Evolutionary conservation across 805 yeast genomes (phyloP).

Genomic region (Maudiozyma barnettii): DNA sequence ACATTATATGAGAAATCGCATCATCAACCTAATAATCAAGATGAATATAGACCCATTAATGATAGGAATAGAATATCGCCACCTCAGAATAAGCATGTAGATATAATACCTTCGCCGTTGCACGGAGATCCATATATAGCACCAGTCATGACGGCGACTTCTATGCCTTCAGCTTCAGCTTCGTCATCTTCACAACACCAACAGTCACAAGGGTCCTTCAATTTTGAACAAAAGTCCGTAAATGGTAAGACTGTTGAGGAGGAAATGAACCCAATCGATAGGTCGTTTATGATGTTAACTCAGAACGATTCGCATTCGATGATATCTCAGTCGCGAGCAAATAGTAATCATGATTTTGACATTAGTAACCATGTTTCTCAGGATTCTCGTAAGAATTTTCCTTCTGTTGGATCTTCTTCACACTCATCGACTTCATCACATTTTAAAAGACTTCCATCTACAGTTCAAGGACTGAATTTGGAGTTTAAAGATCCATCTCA

Average conservation of each 20-base stretch:
- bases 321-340: neutral
- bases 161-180: no score
- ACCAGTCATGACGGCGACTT: neutral
- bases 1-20: no score
- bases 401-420: neutral
- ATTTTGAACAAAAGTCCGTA: neutral
- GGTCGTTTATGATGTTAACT: constrained; percentile 25
- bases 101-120: no score
- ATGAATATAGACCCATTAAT: no score
- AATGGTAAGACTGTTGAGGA: neutral
- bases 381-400: neutral
- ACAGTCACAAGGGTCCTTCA: neutral
- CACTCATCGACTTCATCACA: neutral
- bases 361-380: neutral
- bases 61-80: neutral
- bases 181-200: neutral
- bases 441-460: neutral
- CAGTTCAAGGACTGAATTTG: neutral
- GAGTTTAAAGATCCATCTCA: neutral
- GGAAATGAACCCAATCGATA: constrained; percentile 23
- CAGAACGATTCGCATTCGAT: constrained; percentile 13
- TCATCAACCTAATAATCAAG: no score
- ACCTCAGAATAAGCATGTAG: neutral
- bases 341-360: neutral
- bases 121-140: no score